Conservation (phyloP, 345 rosid genomes). For the Populus nigra region DNA sequence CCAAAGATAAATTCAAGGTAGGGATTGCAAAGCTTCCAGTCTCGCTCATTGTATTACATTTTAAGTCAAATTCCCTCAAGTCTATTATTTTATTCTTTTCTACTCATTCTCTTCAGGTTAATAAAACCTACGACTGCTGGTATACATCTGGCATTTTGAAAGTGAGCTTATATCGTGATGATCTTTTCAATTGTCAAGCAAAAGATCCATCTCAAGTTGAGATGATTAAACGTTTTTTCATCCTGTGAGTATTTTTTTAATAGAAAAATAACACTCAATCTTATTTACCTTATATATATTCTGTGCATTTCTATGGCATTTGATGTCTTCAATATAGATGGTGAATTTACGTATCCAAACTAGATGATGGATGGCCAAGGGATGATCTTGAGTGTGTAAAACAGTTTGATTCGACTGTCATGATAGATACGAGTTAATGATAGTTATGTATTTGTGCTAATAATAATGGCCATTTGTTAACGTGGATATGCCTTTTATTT, state of each 20-base stretch:
- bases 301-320: background rate
- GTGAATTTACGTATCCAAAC: background rate
- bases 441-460: background rate
- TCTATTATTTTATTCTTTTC: background rate
- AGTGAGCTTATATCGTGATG: slow-evolving; percentile 67
- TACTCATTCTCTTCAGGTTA: slow-evolving; percentile 49
- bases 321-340: background rate
- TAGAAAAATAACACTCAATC: background rate
- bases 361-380: background rate
- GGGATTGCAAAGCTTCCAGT: slow-evolving; percentile 7
- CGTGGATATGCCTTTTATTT: background rate
- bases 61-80: background rate
- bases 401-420: background rate
- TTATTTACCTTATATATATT: background rate
- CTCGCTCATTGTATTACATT: background rate
- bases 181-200: slow-evolving; percentile 66
- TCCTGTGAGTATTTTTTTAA: slow-evolving; percentile 51
- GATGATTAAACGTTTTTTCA: slow-evolving; percentile 47
- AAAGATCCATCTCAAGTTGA: slow-evolving; percentile 57
- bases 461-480: background rate
- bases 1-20: slow-evolving; percentile 84
- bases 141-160: slow-evolving; percentile 56
- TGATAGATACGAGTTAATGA: background rate
- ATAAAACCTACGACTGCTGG: slow-evolving; percentile 93
- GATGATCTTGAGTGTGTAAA: background rate